phyloP scores from a whole-genome alignment of 441 rosid genomes.

The Gossypium trilobum region DNA sequence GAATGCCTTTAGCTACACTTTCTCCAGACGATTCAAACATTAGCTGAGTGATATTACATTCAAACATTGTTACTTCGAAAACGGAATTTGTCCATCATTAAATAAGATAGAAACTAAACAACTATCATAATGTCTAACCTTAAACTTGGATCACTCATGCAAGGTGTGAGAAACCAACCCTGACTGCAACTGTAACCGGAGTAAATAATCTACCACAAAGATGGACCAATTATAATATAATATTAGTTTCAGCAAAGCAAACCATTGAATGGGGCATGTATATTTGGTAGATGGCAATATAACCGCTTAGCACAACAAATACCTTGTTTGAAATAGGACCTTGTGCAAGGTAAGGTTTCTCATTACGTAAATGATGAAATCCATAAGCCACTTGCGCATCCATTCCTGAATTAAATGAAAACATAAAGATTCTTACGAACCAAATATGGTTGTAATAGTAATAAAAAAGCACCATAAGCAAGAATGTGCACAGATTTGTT shows the following conservation, averaged over 20 bases:
- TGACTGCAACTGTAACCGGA: constrained; percentile 83
- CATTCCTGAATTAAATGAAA: constrained; percentile 54
- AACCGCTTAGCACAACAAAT: not conserved
- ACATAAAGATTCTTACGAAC: not conserved
- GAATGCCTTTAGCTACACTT: not conserved
- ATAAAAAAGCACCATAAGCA: not conserved
- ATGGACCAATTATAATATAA: constrained; percentile 10
- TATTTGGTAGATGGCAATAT: not conserved
- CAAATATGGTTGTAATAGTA: not conserved
- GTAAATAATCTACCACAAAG: constrained; percentile 59
- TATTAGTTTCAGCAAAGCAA: constrained; percentile 6
- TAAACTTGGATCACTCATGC: constrained; percentile 68
- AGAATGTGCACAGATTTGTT: not conserved
- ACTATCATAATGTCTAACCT: constrained; percentile 38
- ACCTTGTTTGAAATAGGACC: constrained; percentile 94
- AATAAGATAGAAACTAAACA: not conserved
- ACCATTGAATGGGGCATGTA: not conserved
- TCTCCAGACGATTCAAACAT: not conserved
- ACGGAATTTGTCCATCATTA: not conserved
- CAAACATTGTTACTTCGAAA: not conserved
- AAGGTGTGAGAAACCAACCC: constrained; percentile 94
- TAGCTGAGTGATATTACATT: not conserved
- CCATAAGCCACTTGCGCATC: constrained; percentile 97
- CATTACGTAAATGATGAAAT: constrained; percentile 84
- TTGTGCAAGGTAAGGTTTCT: constrained; percentile 84